phyloP scores from a whole-genome alignment of 1,139 yeast species.

The Kodamaea plutei region DNA sequence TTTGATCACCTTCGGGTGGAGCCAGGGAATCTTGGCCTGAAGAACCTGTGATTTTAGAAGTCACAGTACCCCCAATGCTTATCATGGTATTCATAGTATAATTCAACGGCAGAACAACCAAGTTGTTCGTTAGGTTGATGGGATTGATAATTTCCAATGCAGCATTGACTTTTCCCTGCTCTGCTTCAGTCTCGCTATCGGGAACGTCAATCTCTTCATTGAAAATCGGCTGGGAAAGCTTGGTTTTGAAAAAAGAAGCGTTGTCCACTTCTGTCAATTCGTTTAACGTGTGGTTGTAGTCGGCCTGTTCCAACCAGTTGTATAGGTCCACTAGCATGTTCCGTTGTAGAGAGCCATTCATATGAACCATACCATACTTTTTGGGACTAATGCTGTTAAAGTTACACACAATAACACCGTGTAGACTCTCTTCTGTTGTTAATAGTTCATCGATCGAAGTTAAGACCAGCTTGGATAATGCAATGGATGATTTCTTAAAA shows the following conservation, averaged over 20 bases:
- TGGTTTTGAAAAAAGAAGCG: slow-evolving; percentile 16
- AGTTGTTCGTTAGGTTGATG: slow-evolving; percentile 30
- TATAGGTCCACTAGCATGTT: slow-evolving; percentile 24
- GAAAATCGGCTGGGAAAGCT: slow-evolving; percentile 8
- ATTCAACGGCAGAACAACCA: slow-evolving; percentile 38
- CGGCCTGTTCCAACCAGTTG: slow-evolving; percentile 32
- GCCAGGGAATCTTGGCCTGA: neutral
- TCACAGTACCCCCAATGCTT: slow-evolving; percentile 12
- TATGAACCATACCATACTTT: slow-evolving; percentile 31
- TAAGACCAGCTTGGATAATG: slow-evolving; percentile 15
- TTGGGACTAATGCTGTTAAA: slow-evolving; percentile 15
- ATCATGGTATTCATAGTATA: slow-evolving; percentile 35
- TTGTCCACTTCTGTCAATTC: slow-evolving; percentile 16
- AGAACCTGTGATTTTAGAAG: slow-evolving; percentile 3
- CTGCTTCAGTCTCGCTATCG: slow-evolving; percentile 4
- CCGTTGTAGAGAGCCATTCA: slow-evolving; percentile 13
- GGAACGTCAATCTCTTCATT: slow-evolving; percentile 4
- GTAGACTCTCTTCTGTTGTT: slow-evolving; percentile 6
- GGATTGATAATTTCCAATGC: slow-evolving; percentile 33
- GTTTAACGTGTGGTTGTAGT: slow-evolving; percentile 27
- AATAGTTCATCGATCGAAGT: slow-evolving; percentile 20
- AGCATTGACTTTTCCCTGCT: slow-evolving; percentile 10
- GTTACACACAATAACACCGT: slow-evolving; percentile 7
- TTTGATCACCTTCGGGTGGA: slow-evolving; percentile 2
- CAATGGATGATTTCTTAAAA: slow-evolving; percentile 31